phyloP scores from a whole-genome alignment of 441 rosid genomes.

The Euphorbia celastroides region DNA sequence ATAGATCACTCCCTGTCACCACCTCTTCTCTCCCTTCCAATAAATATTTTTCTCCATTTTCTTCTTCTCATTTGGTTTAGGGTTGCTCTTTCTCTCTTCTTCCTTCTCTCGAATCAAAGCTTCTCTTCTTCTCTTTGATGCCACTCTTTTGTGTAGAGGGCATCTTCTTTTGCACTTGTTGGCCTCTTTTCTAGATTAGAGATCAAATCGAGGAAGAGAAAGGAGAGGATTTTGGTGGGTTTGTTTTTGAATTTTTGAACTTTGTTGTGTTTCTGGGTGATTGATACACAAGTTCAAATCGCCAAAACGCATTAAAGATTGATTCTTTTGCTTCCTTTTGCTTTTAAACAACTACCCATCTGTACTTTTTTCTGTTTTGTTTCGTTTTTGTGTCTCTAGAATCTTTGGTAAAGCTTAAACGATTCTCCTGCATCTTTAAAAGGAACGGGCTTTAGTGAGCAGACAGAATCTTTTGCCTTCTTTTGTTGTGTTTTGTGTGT shows the following conservation, averaged over 20 bases:
- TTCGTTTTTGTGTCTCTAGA: conserved; percentile 9
- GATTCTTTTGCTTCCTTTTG: conserved; percentile 6
- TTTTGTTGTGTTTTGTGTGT: neutral
- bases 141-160: conserved; percentile 28
- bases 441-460: conserved; percentile 33
- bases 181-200: neutral
- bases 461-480: conserved; percentile 20
- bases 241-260: conserved; percentile 2
- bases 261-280: neutral
- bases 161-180: neutral
- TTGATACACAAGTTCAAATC: neutral
- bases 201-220: neutral
- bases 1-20: conserved; percentile 32
- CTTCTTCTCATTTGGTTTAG: too few relatives aligned
- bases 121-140: conserved; percentile 23
- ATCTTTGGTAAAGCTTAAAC: conserved; percentile 15
- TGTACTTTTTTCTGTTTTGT: too few relatives aligned
- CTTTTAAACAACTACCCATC: conserved; percentile 2
- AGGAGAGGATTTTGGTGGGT: neutral
- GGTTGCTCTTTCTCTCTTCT: neutral
- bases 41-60: too few relatives aligned
- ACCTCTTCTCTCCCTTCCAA: neutral
- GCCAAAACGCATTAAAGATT: neutral
- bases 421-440: conserved; percentile 13
- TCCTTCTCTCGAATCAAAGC: neutral